Conservation (phyloP, 2,329 filamentous ascomycete species). For the Dactylonectria estremocensis region DNA sequence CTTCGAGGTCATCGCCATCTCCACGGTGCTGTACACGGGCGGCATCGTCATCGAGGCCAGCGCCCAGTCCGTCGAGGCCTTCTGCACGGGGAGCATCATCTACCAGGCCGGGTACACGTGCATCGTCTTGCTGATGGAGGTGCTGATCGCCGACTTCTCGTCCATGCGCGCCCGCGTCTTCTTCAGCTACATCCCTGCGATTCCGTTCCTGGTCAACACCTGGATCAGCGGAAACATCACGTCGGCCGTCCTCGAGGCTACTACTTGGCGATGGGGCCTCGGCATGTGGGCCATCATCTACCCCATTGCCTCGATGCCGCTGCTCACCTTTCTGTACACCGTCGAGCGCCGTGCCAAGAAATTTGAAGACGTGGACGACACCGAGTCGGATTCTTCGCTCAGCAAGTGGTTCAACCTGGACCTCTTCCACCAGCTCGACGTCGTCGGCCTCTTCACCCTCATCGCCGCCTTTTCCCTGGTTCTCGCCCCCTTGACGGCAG, state of each 20-base stretch:
- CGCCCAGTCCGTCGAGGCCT: constrained; percentile 63
- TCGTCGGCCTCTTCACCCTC: constrained; percentile 63
- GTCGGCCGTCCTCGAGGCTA: constrained; percentile 62
- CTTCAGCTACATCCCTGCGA: constrained; percentile 74
- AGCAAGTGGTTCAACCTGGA: constrained; percentile 54
- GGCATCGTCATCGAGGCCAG: constrained; percentile 70
- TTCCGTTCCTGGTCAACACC: constrained; percentile 73
- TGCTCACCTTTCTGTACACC: constrained; percentile 61
- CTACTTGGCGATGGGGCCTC: constrained; percentile 74
- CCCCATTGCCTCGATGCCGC: constrained; percentile 68
- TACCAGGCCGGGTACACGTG: constrained; percentile 73
- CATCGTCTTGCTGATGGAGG: constrained; percentile 71
- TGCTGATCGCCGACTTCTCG: constrained; percentile 73
- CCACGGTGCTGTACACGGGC: constrained; percentile 69
- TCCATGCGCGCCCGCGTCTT: constrained; percentile 72
- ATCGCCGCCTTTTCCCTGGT: constrained; percentile 64
- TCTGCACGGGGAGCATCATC: constrained; percentile 68
- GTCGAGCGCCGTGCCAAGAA: constrained; percentile 48
- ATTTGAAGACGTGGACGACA: constrained; percentile 2
- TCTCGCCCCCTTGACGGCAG: constrained; percentile 68
- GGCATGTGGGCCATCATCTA: constrained; percentile 77
- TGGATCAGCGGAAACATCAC: constrained; percentile 75
- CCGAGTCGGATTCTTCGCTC: background rate
- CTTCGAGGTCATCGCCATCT: constrained; percentile 69
- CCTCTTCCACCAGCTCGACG: constrained; percentile 72